Percentiles rank a stretch among this genome's conserved stretches.
phyloP scores from a whole-genome alignment of 2,329 filamentous ascomycete species.

The Paraphaeosphaeria minitans region DNA sequence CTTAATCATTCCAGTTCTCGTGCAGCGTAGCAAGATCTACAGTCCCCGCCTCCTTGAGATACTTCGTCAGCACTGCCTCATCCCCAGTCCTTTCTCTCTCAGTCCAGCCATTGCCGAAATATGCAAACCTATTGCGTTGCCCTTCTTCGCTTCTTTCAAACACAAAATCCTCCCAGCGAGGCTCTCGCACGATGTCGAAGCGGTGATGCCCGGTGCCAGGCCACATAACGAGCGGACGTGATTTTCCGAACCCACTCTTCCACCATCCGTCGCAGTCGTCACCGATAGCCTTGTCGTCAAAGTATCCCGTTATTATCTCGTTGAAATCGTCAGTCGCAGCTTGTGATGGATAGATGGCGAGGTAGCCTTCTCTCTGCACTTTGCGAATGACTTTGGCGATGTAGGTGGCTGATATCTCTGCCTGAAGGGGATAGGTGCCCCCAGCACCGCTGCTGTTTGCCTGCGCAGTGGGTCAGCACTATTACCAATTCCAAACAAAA shows the following conservation, averaged over 20 bases:
- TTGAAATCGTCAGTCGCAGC: slow-evolving; percentile 11
- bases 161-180: slow-evolving; percentile 12
- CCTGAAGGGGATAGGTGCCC: slow-evolving; percentile 10
- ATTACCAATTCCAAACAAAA: neutral
- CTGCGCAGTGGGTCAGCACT: neutral
- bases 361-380: slow-evolving; percentile 7
- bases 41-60: slow-evolving; percentile 7
- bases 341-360: slow-evolving; percentile 5
- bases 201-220: slow-evolving; percentile 11
- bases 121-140: slow-evolving; percentile 10
- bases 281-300: slow-evolving; percentile 9
- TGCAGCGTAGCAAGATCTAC: slow-evolving; percentile 1
- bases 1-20: neutral
- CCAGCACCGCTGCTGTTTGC: slow-evolving; percentile 10
- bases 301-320: slow-evolving; percentile 11
- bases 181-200: slow-evolving; percentile 3
- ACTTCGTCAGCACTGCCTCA: slow-evolving; percentile 1
- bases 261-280: slow-evolving; percentile 12
- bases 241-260: slow-evolving; percentile 3
- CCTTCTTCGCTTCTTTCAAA: neutral
- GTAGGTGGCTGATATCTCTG: slow-evolving; percentile 9
- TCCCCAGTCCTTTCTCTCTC: slow-evolving; percentile 1
- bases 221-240: slow-evolving; percentile 8
- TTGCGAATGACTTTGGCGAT: slow-evolving; percentile 12
- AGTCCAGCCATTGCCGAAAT: slow-evolving; percentile 13